phyloP scores from a whole-genome alignment of 106 monocot genomes.

The Narthecium ossifragum region DNA sequence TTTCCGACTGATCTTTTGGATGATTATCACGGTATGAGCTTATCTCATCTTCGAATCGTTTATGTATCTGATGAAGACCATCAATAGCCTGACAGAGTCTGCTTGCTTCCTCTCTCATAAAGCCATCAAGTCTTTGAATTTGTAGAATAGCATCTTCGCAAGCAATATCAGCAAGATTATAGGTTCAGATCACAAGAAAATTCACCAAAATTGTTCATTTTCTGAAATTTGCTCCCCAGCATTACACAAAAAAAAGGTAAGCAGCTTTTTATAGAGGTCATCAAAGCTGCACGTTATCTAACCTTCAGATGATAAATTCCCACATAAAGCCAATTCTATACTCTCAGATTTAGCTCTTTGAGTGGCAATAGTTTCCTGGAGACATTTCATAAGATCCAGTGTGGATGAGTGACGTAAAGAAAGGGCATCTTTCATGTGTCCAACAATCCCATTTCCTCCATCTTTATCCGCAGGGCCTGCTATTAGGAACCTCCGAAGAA shows the following conservation, averaged over 20 bases:
- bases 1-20: slow-evolving; percentile 57
- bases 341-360: slow-evolving; percentile 51
- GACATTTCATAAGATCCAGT: slow-evolving; percentile 56
- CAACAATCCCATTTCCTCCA: slow-evolving; percentile 13
- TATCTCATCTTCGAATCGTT: slow-evolving; percentile 56
- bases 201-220: background rate
- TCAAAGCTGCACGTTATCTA: background rate
- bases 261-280: no score
- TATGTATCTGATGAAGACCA: slow-evolving; percentile 61
- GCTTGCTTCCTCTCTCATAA: slow-evolving; percentile 42
- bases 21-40: slow-evolving; percentile 29
- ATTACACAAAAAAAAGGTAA: no score
- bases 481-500: slow-evolving; percentile 59
- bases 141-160: slow-evolving; percentile 47
- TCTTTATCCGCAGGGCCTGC: slow-evolving; percentile 18
- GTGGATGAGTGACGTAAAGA: slow-evolving; percentile 50
- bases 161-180: slow-evolving; percentile 12
- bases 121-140: slow-evolving; percentile 57
- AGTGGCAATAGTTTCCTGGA: slow-evolving; percentile 51
- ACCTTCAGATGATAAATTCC: slow-evolving; percentile 73
- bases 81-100: slow-evolving; percentile 52
- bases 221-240: no score
- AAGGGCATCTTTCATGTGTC: slow-evolving; percentile 65
- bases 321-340: slow-evolving; percentile 36
- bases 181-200: background rate